phyloP scores from a whole-genome alignment of 768 basidiomycete species.

The Tremella mesenterica region DNA sequence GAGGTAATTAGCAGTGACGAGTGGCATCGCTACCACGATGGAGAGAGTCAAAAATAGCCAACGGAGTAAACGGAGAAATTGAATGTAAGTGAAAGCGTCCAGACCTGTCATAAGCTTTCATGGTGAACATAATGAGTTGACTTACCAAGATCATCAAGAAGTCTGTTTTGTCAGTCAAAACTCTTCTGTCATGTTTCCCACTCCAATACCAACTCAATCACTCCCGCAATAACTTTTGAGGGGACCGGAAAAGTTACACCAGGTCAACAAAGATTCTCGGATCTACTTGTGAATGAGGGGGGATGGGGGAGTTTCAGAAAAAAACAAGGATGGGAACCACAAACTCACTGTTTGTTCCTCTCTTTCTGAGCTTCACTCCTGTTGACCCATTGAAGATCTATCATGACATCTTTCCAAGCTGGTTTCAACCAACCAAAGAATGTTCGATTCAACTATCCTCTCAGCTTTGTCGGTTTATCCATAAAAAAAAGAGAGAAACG shows the following conservation, averaged over 20 bases:
- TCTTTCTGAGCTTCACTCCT: neutral
- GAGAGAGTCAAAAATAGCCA: constrained; percentile 29
- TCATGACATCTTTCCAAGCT: constrained; percentile 10
- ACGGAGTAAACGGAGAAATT: constrained; percentile 79
- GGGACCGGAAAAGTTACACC: too few relatives aligned
- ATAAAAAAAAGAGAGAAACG: neutral
- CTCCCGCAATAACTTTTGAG: constrained; percentile 3
- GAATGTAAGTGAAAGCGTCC: constrained; percentile 84
- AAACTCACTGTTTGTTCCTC: constrained; percentile 14
- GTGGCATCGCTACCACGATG: constrained; percentile 18
- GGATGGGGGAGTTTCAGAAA: neutral
- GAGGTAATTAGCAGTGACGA: constrained; percentile 25
- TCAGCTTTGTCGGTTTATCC: neutral
- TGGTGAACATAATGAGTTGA: too few relatives aligned
- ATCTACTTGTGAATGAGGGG: neutral
- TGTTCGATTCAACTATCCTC: neutral
- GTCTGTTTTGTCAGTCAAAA: neutral
- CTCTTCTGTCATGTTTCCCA: neutral
- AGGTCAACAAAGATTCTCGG: neutral
- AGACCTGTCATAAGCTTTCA: too few relatives aligned
- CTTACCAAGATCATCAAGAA: neutral
- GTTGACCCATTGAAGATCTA: constrained; percentile 9
- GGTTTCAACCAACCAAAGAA: constrained; percentile 14
- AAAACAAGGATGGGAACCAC: neutral
- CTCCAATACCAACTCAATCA: too few relatives aligned